Evolutionary conservation across 163 green algal species (phyloP).

Genomic region (Chloromonas sp.): DNA sequence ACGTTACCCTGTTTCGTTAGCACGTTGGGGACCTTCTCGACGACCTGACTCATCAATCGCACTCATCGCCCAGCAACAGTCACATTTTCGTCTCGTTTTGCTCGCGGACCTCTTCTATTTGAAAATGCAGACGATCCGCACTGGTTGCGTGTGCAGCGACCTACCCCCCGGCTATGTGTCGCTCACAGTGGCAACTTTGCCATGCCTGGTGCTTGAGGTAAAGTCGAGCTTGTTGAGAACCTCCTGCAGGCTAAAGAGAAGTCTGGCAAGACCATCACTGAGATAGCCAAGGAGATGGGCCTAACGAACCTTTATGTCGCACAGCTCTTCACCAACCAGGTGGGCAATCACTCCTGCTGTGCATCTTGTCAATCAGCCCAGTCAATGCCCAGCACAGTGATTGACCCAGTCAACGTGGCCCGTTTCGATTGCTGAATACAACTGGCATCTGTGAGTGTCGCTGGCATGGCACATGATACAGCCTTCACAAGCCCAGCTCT

Average conservation of each 20-base stretch:
- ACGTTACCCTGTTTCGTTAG: too few species aligned
- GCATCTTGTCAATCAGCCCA: slow-evolving; percentile 4
- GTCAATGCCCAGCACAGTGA: background rate
- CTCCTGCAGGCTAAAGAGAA: background rate
- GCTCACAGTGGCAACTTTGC: background rate
- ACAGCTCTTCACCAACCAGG: slow-evolving; percentile 58
- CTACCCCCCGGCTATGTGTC: background rate
- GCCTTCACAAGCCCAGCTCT: too few species aligned
- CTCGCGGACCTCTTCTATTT: too few species aligned
- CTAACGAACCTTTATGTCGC: slow-evolving; percentile 42
- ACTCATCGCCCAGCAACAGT: too few species aligned
- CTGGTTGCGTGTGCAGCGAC: background rate
- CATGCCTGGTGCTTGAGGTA: background rate
- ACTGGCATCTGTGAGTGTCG: background rate
- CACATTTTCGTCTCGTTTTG: too few species aligned
- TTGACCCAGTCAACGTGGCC: background rate
- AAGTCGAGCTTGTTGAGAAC: background rate
- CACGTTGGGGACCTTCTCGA: too few species aligned
- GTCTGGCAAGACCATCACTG: slow-evolving; percentile 46
- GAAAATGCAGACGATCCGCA: background rate
- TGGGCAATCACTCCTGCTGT: too few species aligned
- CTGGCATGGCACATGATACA: too few species aligned
- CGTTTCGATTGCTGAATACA: background rate
- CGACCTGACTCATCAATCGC: too few species aligned
- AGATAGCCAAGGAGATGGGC: slow-evolving; percentile 43